Conservation (phyloP, 805 yeast species). For the Starmerella bombicola region DNA sequence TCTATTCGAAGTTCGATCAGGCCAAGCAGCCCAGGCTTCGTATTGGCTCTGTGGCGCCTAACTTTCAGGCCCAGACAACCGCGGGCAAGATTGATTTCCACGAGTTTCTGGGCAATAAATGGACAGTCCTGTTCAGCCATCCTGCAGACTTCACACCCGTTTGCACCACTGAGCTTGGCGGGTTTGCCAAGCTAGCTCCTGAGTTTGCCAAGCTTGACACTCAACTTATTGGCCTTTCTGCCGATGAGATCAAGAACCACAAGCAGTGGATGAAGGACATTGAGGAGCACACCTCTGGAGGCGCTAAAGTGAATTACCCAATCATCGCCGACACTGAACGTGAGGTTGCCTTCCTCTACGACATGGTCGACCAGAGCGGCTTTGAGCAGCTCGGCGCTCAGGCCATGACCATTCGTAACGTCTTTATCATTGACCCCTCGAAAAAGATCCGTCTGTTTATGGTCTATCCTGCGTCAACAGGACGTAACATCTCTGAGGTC, state of each 20-base stretch:
- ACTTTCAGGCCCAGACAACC: slow-evolving; percentile 73
- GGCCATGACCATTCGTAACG: slow-evolving; percentile 85
- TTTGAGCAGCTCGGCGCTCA: slow-evolving; percentile 53
- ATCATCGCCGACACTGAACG: slow-evolving; percentile 79
- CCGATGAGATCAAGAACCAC: slow-evolving; percentile 71
- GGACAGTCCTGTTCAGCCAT: slow-evolving; percentile 85
- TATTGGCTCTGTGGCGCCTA: slow-evolving; percentile 79
- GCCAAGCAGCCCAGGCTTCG: slow-evolving; percentile 39
- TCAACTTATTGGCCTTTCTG: slow-evolving; percentile 81
- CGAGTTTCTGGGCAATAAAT: slow-evolving; percentile 69
- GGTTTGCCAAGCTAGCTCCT: slow-evolving; percentile 77
- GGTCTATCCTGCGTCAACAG: slow-evolving; percentile 87
- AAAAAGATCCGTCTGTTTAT: slow-evolving; percentile 78
- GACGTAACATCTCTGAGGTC: slow-evolving; percentile 88
- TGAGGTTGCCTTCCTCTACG: slow-evolving; percentile 72
- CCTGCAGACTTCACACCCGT: slow-evolving; percentile 97
- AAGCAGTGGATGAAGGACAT: slow-evolving; percentile 82
- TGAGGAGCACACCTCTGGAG: slow-evolving; percentile 60
- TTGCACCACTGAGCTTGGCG: slow-evolving; percentile 92
- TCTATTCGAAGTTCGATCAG: slow-evolving; percentile 19
- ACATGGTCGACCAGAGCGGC: slow-evolving; percentile 80
- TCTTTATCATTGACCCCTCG: slow-evolving; percentile 77
- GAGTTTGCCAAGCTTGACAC: slow-evolving; percentile 77
- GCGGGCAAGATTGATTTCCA: slow-evolving; percentile 77
- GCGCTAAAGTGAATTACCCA: slow-evolving; percentile 71